Evolutionary conservation across 495 filamentous ascomycete species (phyloP).

Genomic region (Aeminium ludgeri): DNA sequence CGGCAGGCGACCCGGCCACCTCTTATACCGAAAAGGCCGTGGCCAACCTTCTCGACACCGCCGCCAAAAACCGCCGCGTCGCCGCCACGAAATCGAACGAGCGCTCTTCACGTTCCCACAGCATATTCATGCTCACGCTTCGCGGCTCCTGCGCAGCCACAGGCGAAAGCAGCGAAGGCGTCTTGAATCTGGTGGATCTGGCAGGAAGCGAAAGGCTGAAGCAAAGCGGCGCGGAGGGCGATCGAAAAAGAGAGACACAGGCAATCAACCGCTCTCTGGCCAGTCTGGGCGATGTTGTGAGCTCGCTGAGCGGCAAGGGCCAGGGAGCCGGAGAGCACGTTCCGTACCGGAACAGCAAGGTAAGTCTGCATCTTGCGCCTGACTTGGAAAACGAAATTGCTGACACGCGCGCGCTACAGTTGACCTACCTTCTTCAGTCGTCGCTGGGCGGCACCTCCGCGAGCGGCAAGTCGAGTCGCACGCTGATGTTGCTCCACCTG

Average conservation of each 20-base stretch:
- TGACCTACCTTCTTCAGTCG: conserved; percentile 91
- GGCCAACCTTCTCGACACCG: conserved; percentile 38
- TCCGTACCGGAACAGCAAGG: conserved; percentile 91
- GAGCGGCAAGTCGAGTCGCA: conserved; percentile 26
- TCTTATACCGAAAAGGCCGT: conserved; percentile 10
- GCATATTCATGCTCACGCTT: conserved; percentile 88
- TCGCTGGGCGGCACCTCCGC: conserved; percentile 90
- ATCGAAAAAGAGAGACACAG: conserved; percentile 82
- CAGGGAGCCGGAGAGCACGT: conserved; percentile 64
- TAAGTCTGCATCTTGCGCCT: conserved; percentile 22
- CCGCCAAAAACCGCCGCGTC: conserved; percentile 70
- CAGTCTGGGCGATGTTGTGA: conserved; percentile 88
- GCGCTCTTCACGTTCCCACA: conserved; percentile 82
- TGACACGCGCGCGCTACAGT: conserved; percentile 29
- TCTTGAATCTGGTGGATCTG: conserved; percentile 89
- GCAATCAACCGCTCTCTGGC: conserved; percentile 91
- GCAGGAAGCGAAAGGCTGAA: conserved; percentile 84
- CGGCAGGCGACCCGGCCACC: not conserved
- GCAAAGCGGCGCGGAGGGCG: conserved; percentile 66
- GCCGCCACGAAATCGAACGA: conserved; percentile 95
- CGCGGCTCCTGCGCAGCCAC: conserved; percentile 67
- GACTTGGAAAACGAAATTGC: not conserved
- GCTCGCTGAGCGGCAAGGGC: conserved; percentile 51
- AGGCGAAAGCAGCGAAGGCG: conserved; percentile 72
- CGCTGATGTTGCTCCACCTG: conserved; percentile 98